Evolutionary conservation across 2,329 filamentous ascomycete species (phyloP), one percentile per base, ranked within the genome.

Genomic region (Claviceps humidiphila): DNA sequence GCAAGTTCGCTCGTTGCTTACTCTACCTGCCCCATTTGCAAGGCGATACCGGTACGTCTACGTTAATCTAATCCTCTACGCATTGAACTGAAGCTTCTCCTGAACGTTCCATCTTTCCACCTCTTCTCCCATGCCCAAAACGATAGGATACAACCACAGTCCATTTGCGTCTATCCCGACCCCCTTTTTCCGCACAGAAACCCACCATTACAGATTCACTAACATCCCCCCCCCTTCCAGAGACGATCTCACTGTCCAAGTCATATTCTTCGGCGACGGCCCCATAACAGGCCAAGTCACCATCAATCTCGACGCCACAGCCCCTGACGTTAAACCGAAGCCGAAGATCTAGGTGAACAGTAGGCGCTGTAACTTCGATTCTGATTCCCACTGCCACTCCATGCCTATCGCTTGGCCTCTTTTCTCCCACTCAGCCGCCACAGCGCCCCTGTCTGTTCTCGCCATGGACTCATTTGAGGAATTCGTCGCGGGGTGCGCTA

Each of bases 191-290:
- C 39, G 13, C 5, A 17, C 16, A 40, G 16, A n/a, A 9, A 6
- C 16, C 46, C 8, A 14, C n/a, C 8, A 16, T 42, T 2, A 11
- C 16, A 47, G n/a, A 9, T 22, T 6, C 24, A 38, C 43, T 51
- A 39, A 47, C 16, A 1, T 38, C 3, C 34, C 22, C 44, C 39
- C 22, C 20, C 44, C 39, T 22, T 11, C 3, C 44, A 91, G 89
- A 59, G 93, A 98, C 65, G 93, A 98, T 65, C 72, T 98, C 57
- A 98, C 93, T 0, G 91, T 98, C 16, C 89, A 98, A 68, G 93
- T 98, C 55, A 95, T 98, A 63, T 98, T 98, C 77, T 98, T 98
- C 62, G 93, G 93, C 55, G 81, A 95, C 59, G 81, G 84, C 39
- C 74, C 83, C 51, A 83, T 83, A 65, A 85, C 78, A 34, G 89